Percentiles rank a stretch among this genome's conserved stretches.
Evolutionary conservation across 345 rosid species (phyloP).

Genomic region (Hypericum perforatum): DNA sequence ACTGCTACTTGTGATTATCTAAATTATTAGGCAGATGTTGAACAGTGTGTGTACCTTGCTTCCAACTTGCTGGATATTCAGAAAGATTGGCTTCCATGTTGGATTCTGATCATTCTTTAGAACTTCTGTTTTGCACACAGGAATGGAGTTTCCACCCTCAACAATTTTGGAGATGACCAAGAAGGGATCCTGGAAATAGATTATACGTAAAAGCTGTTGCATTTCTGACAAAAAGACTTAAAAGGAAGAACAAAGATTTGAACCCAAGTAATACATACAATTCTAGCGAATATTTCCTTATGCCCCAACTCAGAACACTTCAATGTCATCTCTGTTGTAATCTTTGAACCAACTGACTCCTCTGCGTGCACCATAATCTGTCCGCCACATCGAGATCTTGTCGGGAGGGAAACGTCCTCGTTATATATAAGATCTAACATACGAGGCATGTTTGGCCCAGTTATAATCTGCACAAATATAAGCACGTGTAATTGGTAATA

Average conservation of each 20-base stretch:
- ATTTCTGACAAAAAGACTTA: conserved; percentile 3
- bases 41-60: conserved; percentile 49
- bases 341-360: conserved; percentile 70
- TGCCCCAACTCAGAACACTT: conserved; percentile 76
- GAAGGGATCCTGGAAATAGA: conserved; percentile 64
- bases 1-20: neutral
- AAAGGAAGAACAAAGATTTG: conserved; percentile 10
- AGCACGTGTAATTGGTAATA: neutral
- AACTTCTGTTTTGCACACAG: conserved; percentile 86
- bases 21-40: neutral
- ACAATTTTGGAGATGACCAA: conserved; percentile 71
- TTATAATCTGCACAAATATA: conserved; percentile 38
- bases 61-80: conserved; percentile 81
- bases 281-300: conserved; percentile 69
- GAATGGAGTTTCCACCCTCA: conserved; percentile 50
- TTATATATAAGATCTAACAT: conserved; percentile 45
- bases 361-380: conserved; percentile 74
- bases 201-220: conserved; percentile 10
- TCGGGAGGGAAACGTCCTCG: conserved; percentile 37
- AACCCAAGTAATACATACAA: conserved; percentile 39
- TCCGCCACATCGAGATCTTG: conserved; percentile 32
- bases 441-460: conserved; percentile 34
- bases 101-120: conserved; percentile 64
- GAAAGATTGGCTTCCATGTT: conserved; percentile 61
- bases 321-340: conserved; percentile 53